Conservation (phyloP, 805 yeast genomes). For the Isabelozyma gotoi region DNA sequence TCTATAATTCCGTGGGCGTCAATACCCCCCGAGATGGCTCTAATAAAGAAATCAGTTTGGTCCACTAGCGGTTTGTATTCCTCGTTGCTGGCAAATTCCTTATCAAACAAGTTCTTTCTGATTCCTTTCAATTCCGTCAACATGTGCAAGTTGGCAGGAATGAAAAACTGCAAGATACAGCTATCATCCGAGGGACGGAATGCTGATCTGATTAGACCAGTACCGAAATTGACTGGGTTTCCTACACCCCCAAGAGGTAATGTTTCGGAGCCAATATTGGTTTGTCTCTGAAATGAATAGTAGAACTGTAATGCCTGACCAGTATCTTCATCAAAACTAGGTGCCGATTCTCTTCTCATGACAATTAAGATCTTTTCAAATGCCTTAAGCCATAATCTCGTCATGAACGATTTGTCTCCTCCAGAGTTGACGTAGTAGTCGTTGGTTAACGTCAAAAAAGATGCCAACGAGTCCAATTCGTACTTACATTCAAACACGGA, state of each 20-base stretch:
- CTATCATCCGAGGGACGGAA: slow-evolving; percentile 91
- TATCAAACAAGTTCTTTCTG: slow-evolving; percentile 17
- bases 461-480: slow-evolving; percentile 83
- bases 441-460: slow-evolving; percentile 72
- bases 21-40: slow-evolving; percentile 53
- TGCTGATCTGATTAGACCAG: slow-evolving; percentile 77
- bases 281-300: slow-evolving; percentile 72
- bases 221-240: slow-evolving; percentile 71
- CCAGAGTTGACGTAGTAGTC: slow-evolving; percentile 62
- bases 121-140: slow-evolving; percentile 56
- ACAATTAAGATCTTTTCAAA: slow-evolving; percentile 50
- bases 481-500: slow-evolving; percentile 86
- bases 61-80: slow-evolving; percentile 12
- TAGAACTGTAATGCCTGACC: slow-evolving; percentile 50
- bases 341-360: slow-evolving; percentile 56
- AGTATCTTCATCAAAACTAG: slow-evolving; percentile 53
- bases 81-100: slow-evolving; percentile 1
- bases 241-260: slow-evolving; percentile 77
- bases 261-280: slow-evolving; percentile 79
- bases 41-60: slow-evolving; percentile 36
- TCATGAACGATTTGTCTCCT: slow-evolving; percentile 47
- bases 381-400: slow-evolving; percentile 58
- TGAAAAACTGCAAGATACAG: slow-evolving; percentile 71
- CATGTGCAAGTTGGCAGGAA: slow-evolving; percentile 84
- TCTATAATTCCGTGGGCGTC: slow-evolving; percentile 61